A percentile compares a stretch with the other conserved stretches of the same genome.
Conservation (phyloP, 176 grass and related monocot species). For the Neostapfia colusana region DNA sequence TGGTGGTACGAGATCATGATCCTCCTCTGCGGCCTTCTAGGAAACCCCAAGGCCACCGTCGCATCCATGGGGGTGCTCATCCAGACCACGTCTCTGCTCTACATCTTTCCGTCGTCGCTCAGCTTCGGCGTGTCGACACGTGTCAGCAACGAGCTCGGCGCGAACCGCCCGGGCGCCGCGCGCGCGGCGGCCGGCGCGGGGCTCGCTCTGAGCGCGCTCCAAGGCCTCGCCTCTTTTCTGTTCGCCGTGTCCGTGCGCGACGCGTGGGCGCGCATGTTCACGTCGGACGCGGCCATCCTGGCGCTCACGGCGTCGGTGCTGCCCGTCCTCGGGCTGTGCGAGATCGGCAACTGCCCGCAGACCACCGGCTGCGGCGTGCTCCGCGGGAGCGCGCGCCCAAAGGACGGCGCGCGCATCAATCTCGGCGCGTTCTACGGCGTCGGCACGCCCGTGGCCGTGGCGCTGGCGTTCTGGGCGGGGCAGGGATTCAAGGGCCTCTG, state of each 20-base stretch:
- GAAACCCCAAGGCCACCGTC: slow-evolving; percentile 69
- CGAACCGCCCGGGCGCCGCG: slow-evolving; percentile 58
- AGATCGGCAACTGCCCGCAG: slow-evolving; percentile 96
- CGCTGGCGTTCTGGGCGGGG: slow-evolving; percentile 60
- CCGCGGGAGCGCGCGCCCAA: slow-evolving; percentile 77
- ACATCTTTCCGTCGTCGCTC: slow-evolving; percentile 99
- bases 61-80: slow-evolving; percentile 94
- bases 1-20: slow-evolving; percentile 99
- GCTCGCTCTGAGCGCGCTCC: slow-evolving; percentile 49
- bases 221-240: slow-evolving; percentile 55
- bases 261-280: slow-evolving; percentile 85
- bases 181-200: slow-evolving; percentile 56
- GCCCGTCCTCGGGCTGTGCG: slow-evolving; percentile 84
- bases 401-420: slow-evolving; percentile 76
- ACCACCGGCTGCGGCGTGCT: slow-evolving; percentile 93
- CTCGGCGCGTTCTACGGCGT: slow-evolving; percentile 82
- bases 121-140: slow-evolving; percentile 93
- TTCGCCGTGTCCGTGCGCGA: slow-evolving; percentile 71
- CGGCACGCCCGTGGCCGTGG: slow-evolving; percentile 78
- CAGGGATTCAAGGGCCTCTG: slow-evolving; percentile 85
- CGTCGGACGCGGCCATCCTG: slow-evolving; percentile 60
- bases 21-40: slow-evolving; percentile 74
- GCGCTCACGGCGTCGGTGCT: slow-evolving; percentile 75
- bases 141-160: slow-evolving; percentile 85
- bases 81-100: slow-evolving; percentile 85